Evolutionary conservation across 2,329 filamentous ascomycete genomes (phyloP).

Genomic region (Alternaria arbusti): DNA sequence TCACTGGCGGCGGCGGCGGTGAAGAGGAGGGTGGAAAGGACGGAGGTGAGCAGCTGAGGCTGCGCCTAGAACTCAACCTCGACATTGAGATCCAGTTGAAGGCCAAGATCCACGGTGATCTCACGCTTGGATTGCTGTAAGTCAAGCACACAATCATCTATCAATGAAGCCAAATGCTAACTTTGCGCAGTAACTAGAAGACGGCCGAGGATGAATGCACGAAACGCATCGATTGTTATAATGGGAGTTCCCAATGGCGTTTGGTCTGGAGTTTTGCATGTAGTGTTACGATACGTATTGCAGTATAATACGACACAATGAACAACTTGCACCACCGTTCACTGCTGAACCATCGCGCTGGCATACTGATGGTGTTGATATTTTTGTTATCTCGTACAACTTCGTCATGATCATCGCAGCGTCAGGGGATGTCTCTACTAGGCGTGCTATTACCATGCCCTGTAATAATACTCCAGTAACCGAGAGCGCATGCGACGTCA

Average conservation of each 20-base stretch:
- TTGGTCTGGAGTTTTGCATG: constrained; percentile 22
- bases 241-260: constrained; percentile 31
- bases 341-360: not conserved
- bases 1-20: constrained; percentile 54
- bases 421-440: not conserved
- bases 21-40: constrained; percentile 35
- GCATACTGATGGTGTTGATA: not conserved
- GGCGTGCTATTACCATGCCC: not conserved
- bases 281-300: constrained; percentile 32
- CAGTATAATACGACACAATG: constrained; percentile 25
- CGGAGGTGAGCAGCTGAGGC: constrained; percentile 59
- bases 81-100: constrained; percentile 69
- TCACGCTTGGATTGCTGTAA: constrained; percentile 64
- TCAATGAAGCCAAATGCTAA: constrained; percentile 19
- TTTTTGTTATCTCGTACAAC: not conserved
- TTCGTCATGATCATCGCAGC: not conserved
- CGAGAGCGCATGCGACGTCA: not conserved
- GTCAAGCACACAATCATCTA: constrained; percentile 17
- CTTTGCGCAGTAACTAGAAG: constrained; percentile 37
- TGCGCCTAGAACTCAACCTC: constrained; percentile 66
- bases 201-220: constrained; percentile 21
- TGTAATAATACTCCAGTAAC: not conserved
- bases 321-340: not conserved
- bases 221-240: constrained; percentile 13
- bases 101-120: constrained; percentile 69